Evolutionary conservation across 225 moss, liverwort and hornwort genomes (phyloP).

Genomic region (Straminergon stramineum): DNA sequence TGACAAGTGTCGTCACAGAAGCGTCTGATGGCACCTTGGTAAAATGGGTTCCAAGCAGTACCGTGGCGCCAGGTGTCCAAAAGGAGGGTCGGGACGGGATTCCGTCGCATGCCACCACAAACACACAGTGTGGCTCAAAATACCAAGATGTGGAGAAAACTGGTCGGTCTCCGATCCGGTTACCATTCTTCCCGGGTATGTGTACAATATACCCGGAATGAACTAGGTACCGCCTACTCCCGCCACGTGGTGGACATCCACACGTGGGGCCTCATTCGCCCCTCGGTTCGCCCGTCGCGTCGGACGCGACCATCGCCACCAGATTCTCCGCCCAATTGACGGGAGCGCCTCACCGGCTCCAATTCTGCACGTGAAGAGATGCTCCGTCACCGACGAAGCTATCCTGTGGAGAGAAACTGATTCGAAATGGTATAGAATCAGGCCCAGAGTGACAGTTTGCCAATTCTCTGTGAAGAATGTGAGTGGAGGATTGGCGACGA

Average conservation of each 20-base stretch:
- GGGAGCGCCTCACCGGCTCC: not conserved
- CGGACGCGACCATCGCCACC: not conserved
- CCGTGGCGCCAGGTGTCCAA: not conserved
- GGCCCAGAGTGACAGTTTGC: not conserved
- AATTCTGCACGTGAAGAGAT: not conserved
- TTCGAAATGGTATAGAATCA: not conserved
- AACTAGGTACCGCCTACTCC: not conserved
- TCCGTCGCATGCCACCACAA: not conserved
- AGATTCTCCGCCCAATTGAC: not conserved
- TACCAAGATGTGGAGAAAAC: not conserved
- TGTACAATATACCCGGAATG: accelerated
- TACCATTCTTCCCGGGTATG: no score
- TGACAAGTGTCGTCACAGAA: not conserved
- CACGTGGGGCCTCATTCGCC: not conserved
- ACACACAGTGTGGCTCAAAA: not conserved
- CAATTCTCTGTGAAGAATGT: not conserved
- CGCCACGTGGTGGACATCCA: not conserved
- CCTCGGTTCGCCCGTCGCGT: not conserved
- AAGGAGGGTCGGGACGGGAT: no score
- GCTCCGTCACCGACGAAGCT: not conserved
- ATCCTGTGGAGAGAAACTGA: not conserved
- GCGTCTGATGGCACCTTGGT: not conserved
- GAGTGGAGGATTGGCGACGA: not conserved
- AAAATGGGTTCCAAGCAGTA: not conserved
- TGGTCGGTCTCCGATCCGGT: not conserved